These are phyloP conservation scores for Russula earlei DNA, from an alignment of 768 basidiomycete genomes.

Conservation along the genomic window DNA sequence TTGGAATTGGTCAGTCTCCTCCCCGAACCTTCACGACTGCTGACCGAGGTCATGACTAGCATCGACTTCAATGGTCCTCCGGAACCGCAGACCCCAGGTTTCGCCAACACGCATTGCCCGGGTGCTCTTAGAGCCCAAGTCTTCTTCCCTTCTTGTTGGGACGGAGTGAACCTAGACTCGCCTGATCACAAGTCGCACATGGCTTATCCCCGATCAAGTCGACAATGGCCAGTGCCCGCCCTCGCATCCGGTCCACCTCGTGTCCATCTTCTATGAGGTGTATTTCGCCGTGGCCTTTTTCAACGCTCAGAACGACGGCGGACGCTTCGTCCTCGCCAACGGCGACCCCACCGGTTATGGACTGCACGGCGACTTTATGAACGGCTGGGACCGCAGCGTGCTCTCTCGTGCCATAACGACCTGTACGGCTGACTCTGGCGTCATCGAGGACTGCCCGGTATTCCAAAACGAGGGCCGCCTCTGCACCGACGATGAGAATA, in stretches of 20 bases:
- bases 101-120: slow-evolving; percentile 21
- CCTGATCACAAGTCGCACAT: slow-evolving; percentile 33
- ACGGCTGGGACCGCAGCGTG: slow-evolving; percentile 35
- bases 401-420: slow-evolving; percentile 31
- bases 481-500: not conserved
- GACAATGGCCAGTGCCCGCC: slow-evolving; percentile 3
- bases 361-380: slow-evolving; percentile 31
- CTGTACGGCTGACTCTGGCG: slow-evolving; percentile 20
- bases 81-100: slow-evolving; percentile 9
- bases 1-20: slow-evolving; percentile 20
- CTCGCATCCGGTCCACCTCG: slow-evolving; percentile 28
- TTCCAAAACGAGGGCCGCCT: slow-evolving; percentile 3
- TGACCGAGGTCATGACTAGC: not conserved
- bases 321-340: slow-evolving; percentile 33
- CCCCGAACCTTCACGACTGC: not conserved
- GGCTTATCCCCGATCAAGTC: slow-evolving; percentile 24
- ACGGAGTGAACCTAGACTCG: slow-evolving; percentile 32
- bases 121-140: slow-evolving; percentile 26
- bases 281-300: slow-evolving; percentile 25
- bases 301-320: slow-evolving; percentile 24
- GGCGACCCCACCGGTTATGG: slow-evolving; percentile 39
- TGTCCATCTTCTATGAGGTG: slow-evolving; percentile 36
- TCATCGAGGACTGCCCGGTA: slow-evolving; percentile 7
- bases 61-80: slow-evolving; percentile 1
- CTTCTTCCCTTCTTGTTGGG: slow-evolving; percentile 32